Percentiles rank a stretch among this genome's conserved stretches.
phyloP scores from a whole-genome alignment of 345 rosid species.

The Linum usitatissimum region DNA sequence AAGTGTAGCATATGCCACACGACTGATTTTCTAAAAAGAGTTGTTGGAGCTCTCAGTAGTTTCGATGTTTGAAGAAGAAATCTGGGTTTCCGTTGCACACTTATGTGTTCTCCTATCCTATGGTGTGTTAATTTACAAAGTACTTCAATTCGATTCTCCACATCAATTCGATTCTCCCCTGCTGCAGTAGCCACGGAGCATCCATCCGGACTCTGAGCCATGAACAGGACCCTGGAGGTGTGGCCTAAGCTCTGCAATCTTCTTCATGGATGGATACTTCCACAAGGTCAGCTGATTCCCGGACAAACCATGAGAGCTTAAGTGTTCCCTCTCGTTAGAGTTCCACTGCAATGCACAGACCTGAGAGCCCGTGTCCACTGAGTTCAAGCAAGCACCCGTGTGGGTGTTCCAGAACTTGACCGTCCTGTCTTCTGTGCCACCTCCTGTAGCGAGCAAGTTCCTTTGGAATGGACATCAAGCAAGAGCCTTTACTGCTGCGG shows the following conservation, averaged over 20 bases:
- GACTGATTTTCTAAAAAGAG: too few relatives aligned
- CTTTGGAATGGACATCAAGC: slow-evolving; percentile 56
- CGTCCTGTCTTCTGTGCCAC: slow-evolving; percentile 34
- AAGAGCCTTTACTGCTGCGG: slow-evolving; percentile 49
- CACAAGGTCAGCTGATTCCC: slow-evolving; percentile 39
- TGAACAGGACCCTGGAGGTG: slow-evolving; percentile 28
- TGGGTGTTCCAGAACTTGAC: slow-evolving; percentile 43
- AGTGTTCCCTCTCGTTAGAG: slow-evolving; percentile 39
- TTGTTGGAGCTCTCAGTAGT: too few relatives aligned
- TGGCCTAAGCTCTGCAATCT: slow-evolving; percentile 29
- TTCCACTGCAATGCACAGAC: slow-evolving; percentile 38
- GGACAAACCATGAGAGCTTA: slow-evolving; percentile 42
- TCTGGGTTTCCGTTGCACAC: too few relatives aligned
- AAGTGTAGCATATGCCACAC: too few relatives aligned
- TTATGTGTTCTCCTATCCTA: too few relatives aligned
- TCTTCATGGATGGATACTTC: slow-evolving; percentile 46
- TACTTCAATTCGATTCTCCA: too few relatives aligned
- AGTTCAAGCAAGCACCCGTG: slow-evolving; percentile 44
- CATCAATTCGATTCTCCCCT: slow-evolving; percentile 18
- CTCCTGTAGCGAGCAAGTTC: slow-evolving; percentile 47
- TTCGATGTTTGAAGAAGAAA: too few relatives aligned
- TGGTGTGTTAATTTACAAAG: too few relatives aligned
- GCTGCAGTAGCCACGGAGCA: slow-evolving; percentile 72
- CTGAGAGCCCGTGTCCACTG: slow-evolving; percentile 13
- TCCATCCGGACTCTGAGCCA: slow-evolving; percentile 71